These are phyloP conservation scores for Vitellaria paradoxa DNA, from an alignment of 179 eudicot genomes.

Conservation along the genomic window DNA sequence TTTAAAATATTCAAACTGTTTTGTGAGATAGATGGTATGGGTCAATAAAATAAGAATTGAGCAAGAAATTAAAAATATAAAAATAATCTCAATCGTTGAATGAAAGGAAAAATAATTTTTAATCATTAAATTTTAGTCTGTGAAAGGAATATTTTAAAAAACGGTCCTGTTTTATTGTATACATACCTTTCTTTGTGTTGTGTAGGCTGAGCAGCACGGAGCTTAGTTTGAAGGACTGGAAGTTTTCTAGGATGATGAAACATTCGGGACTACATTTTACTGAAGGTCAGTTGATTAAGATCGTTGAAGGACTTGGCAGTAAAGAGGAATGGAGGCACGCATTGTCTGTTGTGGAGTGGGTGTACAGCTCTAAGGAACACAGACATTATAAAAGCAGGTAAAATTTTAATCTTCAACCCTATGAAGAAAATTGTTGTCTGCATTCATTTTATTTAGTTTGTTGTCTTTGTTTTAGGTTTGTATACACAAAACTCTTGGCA, in stretches of 20 bases:
- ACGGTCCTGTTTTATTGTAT: no score
- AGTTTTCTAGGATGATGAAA: slow-evolving; percentile 75
- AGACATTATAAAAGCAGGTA: slow-evolving; percentile 80
- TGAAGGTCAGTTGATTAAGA: slow-evolving; percentile 77
- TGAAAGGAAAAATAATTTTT: no score
- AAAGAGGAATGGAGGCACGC: slow-evolving; percentile 82
- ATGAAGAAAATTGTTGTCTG: neutral
- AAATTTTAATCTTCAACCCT: no score
- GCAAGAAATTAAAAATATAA: no score
- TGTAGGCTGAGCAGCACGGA: slow-evolving; percentile 64
- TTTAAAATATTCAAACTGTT: no score
- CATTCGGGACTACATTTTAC: slow-evolving; percentile 68
- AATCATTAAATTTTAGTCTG: no score
- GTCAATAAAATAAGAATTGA: no score
- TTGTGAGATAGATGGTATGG: no score
- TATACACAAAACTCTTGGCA: slow-evolving; percentile 83
- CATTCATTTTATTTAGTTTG: neutral
- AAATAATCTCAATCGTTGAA: no score
- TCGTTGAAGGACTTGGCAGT: slow-evolving; percentile 70
- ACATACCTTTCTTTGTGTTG: neutral
- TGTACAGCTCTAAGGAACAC: slow-evolving; percentile 61
- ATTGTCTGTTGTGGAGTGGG: slow-evolving; percentile 79
- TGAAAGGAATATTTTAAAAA: no score
- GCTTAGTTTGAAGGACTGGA: slow-evolving; percentile 76
- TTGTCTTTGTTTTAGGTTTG: slow-evolving; percentile 53